These are phyloP conservation scores for Magnusiomyces suaveolens DNA, from an alignment of 1,139 yeast genomes.

Conservation along the genomic window DNA sequence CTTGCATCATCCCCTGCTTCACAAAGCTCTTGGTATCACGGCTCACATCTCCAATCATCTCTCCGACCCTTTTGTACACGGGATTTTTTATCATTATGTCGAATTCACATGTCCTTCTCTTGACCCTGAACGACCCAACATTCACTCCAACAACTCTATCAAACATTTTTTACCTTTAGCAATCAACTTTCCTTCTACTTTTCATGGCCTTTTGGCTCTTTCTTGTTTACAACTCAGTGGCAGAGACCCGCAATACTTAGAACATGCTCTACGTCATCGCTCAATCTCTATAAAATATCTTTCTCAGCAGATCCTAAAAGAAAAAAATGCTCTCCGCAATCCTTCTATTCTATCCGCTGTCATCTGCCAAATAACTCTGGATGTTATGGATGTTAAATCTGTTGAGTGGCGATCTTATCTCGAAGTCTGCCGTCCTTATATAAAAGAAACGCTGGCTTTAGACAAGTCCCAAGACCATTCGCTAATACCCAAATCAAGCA, in stretches of 20 bases:
- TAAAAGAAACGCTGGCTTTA: background rate
- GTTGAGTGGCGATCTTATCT: conserved; percentile 7
- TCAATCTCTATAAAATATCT: conserved; percentile 5
- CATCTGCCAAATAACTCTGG: conserved; percentile 11
- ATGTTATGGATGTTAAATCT: conserved; percentile 10
- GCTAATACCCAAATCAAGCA: too few species aligned
- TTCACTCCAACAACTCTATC: conserved; percentile 6
- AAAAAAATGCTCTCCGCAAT: background rate
- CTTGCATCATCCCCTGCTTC: conserved; percentile 1
- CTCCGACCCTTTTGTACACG: conserved; percentile 4
- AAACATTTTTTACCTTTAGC: conserved; percentile 9
- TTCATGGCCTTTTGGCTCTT: conserved; percentile 9
- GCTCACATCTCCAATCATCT: background rate
- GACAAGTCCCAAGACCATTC: too few species aligned
- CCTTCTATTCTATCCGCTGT: conserved; percentile 7
- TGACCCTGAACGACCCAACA: conserved; percentile 5
- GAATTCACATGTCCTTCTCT: conserved; percentile 10
- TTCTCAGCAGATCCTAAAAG: background rate
- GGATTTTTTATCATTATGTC: conserved; percentile 9
- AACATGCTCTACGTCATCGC: conserved; percentile 8
- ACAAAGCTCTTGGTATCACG: conserved; percentile 7
- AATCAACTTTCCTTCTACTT: conserved; percentile 6
- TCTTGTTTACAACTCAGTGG: conserved; percentile 8
- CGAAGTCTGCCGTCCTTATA: conserved; percentile 4
- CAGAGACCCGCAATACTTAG: background rate